Evolutionary conservation across 2,329 filamentous ascomycete species (phyloP).

Genomic region (Mycosphaerella arachidis): DNA sequence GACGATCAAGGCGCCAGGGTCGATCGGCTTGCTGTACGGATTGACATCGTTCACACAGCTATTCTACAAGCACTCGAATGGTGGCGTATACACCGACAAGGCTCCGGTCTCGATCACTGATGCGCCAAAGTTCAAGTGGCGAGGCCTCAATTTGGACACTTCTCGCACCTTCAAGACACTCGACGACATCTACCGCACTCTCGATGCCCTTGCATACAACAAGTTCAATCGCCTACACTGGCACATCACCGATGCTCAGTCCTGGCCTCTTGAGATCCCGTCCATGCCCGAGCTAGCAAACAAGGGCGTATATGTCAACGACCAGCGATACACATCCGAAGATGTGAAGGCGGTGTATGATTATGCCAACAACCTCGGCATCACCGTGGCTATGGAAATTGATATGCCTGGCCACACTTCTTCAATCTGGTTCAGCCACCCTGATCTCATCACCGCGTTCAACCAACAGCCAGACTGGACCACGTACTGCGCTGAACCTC

Average conservation of each 20-base stretch:
- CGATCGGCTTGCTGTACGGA: constrained; percentile 66
- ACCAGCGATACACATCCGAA: constrained; percentile 61
- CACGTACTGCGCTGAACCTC: constrained; percentile 52
- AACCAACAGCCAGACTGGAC: constrained; percentile 52
- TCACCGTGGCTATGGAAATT: constrained; percentile 70
- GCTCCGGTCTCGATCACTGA: constrained; percentile 72
- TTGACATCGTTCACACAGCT: constrained; percentile 75
- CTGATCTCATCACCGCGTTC: constrained; percentile 66
- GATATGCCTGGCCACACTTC: constrained; percentile 79
- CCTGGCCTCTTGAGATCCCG: constrained; percentile 79
- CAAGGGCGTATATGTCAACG: constrained; percentile 67
- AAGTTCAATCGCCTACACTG: constrained; percentile 81
- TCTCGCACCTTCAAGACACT: constrained; percentile 67
- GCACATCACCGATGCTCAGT: constrained; percentile 77
- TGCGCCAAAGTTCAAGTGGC: constrained; percentile 67
- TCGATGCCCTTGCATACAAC: constrained; percentile 71
- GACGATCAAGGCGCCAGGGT: constrained; percentile 60
- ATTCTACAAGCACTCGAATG: constrained; percentile 65
- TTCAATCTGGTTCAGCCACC: constrained; percentile 60
- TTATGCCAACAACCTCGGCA: constrained; percentile 64
- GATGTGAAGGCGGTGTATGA: constrained; percentile 65
- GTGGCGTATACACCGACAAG: constrained; percentile 60
- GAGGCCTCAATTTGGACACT: constrained; percentile 76
- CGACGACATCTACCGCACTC: constrained; percentile 64
- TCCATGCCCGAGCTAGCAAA: constrained; percentile 65